Base-by-base conservation (phyloP, 2,329 filamentous ascomycete species). In the Epichloe uncinata region DNA sequence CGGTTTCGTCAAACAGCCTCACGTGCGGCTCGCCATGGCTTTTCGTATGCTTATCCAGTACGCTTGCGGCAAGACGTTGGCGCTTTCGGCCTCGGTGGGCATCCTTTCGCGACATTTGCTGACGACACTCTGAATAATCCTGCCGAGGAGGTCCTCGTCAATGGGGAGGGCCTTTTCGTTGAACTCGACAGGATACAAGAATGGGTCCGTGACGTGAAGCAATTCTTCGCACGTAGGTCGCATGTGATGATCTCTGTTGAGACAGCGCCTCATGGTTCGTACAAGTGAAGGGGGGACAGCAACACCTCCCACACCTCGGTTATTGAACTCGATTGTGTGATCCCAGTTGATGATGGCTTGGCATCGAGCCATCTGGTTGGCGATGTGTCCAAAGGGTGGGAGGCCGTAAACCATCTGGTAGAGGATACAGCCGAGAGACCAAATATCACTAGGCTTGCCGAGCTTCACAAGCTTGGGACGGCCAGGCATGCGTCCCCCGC, bases 381-480 rank as follows among this genome's bases (percentile, higher is more conserved):
- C 73, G 57, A 98, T 94, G 63, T 97, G 90, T 13, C 84, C 89
- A 61, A 98, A 98, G 0, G 93, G 93, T 3, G 88, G 85, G n/a
- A 84, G 77, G n/a, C 93, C 93, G 63, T 98, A 98, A 0, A 91
- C 87, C 86, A 98, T 94, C 64, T 97, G 91, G 69, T 95, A 98
- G 13, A 98, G 73, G 53, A 98, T 97, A 63, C 93, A 98, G 16
- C 93, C 93, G 13, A 98, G 69, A 63, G 85, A 91, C 93, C 93
- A 98, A 16, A 98, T 83, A 65, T 98, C 93, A 57, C 85, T 93
- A 6, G 93, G 87, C 62, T 97, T 97, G 52, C 93, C 94, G 6
- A 98, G 75, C 64, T 95, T 95, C 82, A 96, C 93, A 53, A 96
- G 75, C 65, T 90, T 94, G 13, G 80, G 75, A 20, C 69, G 63